phyloP scores from a whole-genome alignment of 169 alveolate species.

The Plasmodium inui region DNA sequence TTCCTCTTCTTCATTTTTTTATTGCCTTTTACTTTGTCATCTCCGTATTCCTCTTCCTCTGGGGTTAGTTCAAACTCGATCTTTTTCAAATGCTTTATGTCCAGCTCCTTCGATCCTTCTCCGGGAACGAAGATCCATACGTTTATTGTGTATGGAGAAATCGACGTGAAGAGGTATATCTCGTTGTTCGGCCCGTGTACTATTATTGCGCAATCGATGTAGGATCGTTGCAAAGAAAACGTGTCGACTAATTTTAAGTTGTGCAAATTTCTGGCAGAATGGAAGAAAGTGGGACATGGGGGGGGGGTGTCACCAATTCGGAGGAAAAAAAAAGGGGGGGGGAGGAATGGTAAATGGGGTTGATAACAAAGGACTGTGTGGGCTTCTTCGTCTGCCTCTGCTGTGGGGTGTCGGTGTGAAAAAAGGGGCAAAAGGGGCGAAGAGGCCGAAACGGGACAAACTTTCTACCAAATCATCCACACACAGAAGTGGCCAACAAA shows the following conservation, averaged over 20 bases:
- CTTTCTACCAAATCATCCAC: neutral
- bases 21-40: constrained; percentile 41
- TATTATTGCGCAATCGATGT: constrained; percentile 73
- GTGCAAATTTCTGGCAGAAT: constrained; percentile 73
- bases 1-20: constrained; percentile 50
- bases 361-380: neutral
- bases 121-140: constrained; percentile 77
- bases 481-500: neutral
- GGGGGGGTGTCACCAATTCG: neutral
- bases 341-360: neutral
- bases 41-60: constrained; percentile 64
- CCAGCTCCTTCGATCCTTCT: constrained; percentile 72
- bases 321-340: neutral
- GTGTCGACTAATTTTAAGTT: constrained; percentile 75
- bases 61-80: constrained; percentile 70
- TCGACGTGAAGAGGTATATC: constrained; percentile 69
- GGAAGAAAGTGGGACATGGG: no score
- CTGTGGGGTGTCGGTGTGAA: neutral
- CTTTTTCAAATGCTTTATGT: constrained; percentile 68
- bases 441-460: neutral
- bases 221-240: constrained; percentile 63
- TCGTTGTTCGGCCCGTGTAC: constrained; percentile 76
- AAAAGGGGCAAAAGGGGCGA: neutral
- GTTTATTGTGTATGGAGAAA: constrained; percentile 64
- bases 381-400: neutral